Base-by-base conservation (phyloP, 2,329 filamentous ascomycete species). In the Aspergillus sclerotialis region DNA sequence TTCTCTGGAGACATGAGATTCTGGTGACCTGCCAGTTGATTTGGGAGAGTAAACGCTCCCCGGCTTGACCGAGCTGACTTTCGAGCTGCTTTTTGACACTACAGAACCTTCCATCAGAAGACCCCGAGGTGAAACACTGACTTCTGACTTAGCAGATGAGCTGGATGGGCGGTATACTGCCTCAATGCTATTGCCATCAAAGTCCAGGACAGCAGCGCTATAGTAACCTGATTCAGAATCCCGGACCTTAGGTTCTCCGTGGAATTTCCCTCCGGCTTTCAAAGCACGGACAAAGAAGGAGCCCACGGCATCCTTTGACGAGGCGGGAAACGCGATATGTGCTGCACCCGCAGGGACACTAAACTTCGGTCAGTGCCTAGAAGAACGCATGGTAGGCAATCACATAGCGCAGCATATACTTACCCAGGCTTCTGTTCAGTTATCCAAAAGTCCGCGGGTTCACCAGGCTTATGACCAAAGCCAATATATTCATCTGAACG, bases 121-220 rank as follows among this genome's bases (percentile, higher is more conserved):
- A n/a, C 53, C 55, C 38, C 63, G 45, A 21, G 58, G 52, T 13
- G 54, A 52, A 12, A 48, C 48, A n/a, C 48, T 56, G 13, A 44
- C 48, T 19, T 48, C 49, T n/a, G 52, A 53, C 30, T 44, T 49
- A 17, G 46, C 40, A 11, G 50, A 49, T 1, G 55, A 47, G 29
- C 18, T 32, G 32, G 48, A 50, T 5, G 60, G 54, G 7, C 69
- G 68, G 56, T 78, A 83, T 32, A 89, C 76, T 18, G 85, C 82
- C 54, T 92, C 84, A 55, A 94, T 79, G 48, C 75, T 83, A 64
- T 94, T 93, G 32, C 84, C 84, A 64, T 94, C 86, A 35, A 85
- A 73, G 60, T 94, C 87, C 40, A 78, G 73, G 26, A 87, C 65
- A 5, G 75, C 75, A 30, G 77, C 76, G 42, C 76, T 80, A 62